Evolutionary conservation across 2,329 filamentous ascomycete genomes (phyloP), one percentile per base, ranked within the genome.

Genomic region (Ophiocordyceps sinensis): DNA sequence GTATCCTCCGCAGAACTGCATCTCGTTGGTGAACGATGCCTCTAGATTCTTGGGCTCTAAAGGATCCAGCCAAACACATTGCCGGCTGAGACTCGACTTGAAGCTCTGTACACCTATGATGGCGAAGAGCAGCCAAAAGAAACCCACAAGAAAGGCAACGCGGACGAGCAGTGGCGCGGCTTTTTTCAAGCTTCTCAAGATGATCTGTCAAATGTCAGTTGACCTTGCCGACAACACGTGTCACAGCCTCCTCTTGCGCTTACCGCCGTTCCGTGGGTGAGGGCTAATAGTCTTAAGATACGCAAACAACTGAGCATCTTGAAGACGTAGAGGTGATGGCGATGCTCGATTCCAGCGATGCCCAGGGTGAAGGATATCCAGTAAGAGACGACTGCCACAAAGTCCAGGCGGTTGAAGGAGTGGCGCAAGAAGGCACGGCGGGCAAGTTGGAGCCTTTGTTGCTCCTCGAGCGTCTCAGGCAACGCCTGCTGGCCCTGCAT

Each of bases 21-120:
- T 68, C 0, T 66, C 63, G 41, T 82, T 79, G 2, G 73, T 75
- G 45, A 71, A 88, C 3, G 77, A 65, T 8, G 68, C 64, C 9
- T 61, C 59, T 28, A 74, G 53, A 38, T 68, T 79, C 47, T 60
- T 67, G 53, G 64, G 79, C 40, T 79, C 66, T 5, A 53, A 45
- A 5, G 79, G 79, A 47, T 85, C 79, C 39, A 82, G 61, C 83
- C 83, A 91, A 28, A 86, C 78, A 56, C 85, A 91, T 46, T 78
- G 79, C 38, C 85, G 80, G 49, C 75, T 76, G 21, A 89, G 62
- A 58, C 84, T 89, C 9, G 82, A 80, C 61, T 89, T 89, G 66
- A 98, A 98, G 61, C 85, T 94, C 58, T 98, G 93, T 19, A 98
- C 83, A 6, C 91, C 93, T 44, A 98, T 80, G 46, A 98, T 95